Percentiles rank a stretch among this genome's conserved stretches.
Evolutionary conservation across 108 stramenopile genomes (phyloP).

Genomic region (Conticribra guillardii): DNA sequence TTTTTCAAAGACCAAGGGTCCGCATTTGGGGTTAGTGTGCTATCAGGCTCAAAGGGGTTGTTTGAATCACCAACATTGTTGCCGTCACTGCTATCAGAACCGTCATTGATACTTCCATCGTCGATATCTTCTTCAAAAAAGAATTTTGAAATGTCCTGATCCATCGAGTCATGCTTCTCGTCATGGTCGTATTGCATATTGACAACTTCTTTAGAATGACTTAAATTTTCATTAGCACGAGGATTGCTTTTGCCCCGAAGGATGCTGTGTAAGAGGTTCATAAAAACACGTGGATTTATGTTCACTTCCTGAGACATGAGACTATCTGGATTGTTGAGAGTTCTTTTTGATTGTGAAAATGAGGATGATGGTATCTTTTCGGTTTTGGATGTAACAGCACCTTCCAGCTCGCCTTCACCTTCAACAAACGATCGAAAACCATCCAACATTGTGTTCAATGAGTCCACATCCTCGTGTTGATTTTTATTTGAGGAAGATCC

Average conservation of each 20-base stretch:
- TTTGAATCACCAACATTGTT: conserved; percentile 15
- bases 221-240: conserved; percentile 13
- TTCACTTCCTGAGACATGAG: conserved; percentile 28
- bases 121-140: conserved; percentile 52
- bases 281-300: conserved; percentile 65
- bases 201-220: conserved; percentile 12
- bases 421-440: conserved; percentile 62
- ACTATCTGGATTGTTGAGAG: not conserved
- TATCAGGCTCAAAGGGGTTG: not conserved
- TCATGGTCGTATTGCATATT: too few relatives aligned
- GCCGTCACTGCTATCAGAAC: conserved; percentile 6
- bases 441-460: conserved; percentile 52
- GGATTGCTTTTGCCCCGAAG: conserved; percentile 28
- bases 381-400: conserved; percentile 43
- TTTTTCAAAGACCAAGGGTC: conserved; percentile 26
- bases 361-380: conserved; percentile 6
- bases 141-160: conserved; percentile 36
- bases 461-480: conserved; percentile 4
- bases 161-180: too few relatives aligned
- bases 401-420: conserved; percentile 60
- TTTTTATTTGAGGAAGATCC: not conserved
- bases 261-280: conserved; percentile 61
- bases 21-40: not conserved
- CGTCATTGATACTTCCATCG: conserved; percentile 31
- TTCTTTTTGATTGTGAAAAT: too few relatives aligned